These are phyloP conservation scores for Phyllosticta citriasiana DNA, from an alignment of 2,329 filamentous ascomycete genomes.

Conservation along the genomic window DNA sequence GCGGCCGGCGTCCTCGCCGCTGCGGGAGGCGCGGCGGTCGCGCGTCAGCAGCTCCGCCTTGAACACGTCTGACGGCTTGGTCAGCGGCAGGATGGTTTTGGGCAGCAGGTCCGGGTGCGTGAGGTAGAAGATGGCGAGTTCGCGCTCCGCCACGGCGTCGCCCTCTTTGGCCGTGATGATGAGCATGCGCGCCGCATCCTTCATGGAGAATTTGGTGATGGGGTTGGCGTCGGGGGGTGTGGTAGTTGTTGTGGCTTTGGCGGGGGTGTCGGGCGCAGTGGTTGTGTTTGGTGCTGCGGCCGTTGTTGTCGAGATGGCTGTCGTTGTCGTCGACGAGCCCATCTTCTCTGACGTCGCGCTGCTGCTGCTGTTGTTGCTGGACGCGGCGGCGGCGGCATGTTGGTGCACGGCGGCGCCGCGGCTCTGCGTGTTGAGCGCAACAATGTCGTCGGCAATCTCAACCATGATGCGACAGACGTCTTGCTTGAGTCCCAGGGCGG, in stretches of 20 bases:
- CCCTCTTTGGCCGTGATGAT: slow-evolving; percentile 92
- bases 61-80: slow-evolving; percentile 79
- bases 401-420: slow-evolving; percentile 33
- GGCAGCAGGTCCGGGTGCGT: slow-evolving; percentile 79
- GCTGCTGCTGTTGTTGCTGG: slow-evolving; percentile 2
- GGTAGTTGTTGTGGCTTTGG: slow-evolving; percentile 16
- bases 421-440: slow-evolving; percentile 58
- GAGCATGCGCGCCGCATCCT: slow-evolving; percentile 80
- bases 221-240: slow-evolving; percentile 19
- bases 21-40: slow-evolving; percentile 28
- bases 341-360: slow-evolving; percentile 7
- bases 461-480: slow-evolving; percentile 79
- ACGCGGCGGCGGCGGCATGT: slow-evolving; percentile 16
- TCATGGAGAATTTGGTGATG: slow-evolving; percentile 57
- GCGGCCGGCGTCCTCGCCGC: slow-evolving; percentile 45
- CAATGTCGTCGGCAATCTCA: slow-evolving; percentile 61
- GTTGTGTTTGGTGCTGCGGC: slow-evolving; percentile 16
- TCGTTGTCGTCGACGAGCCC: slow-evolving; percentile 5
- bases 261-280: slow-evolving; percentile 9
- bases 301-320: slow-evolving; percentile 12
- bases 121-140: slow-evolving; percentile 87
- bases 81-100: slow-evolving; percentile 71
- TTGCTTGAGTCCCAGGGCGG: slow-evolving; percentile 78
- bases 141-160: slow-evolving; percentile 76
- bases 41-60: slow-evolving; percentile 74